Conservation (phyloP, 331 rosid species). For the Telfairia occidentalis region DNA sequence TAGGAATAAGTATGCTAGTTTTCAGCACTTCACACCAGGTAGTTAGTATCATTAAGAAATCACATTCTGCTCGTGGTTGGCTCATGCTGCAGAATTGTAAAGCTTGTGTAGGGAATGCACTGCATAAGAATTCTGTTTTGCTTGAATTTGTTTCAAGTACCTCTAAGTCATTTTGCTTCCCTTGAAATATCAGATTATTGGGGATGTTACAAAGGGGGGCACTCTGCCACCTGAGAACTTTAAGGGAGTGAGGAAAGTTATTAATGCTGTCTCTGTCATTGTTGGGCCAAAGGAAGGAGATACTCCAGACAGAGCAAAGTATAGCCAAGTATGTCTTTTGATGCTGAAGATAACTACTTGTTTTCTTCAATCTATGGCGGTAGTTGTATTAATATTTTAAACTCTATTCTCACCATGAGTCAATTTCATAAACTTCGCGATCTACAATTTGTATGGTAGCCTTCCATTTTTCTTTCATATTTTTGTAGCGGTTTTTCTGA, state of each 20-base stretch:
- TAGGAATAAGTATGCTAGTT: neutral
- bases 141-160: neutral
- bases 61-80: neutral
- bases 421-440: conserved; percentile 4
- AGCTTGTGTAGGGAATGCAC: neutral
- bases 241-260: conserved; percentile 69
- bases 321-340: conserved; percentile 58
- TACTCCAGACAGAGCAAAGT: conserved; percentile 86
- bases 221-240: conserved; percentile 59
- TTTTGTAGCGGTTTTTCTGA: neutral
- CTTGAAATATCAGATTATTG: conserved; percentile 47
- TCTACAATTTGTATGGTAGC: neutral
- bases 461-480: neutral
- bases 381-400: neutral
- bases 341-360: neutral
- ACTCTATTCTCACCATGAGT: neutral
- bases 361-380: neutral
- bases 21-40: neutral
- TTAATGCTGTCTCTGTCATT: conserved; percentile 73
- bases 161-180: neutral
- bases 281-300: conserved; percentile 95
- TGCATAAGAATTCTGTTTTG: neutral
- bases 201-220: conserved; percentile 74
- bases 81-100: neutral
- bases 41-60: neutral